Evolutionary conservation across 176 grass and related monocot species (phyloP).

Genomic region (Lolium multiflorum): DNA sequence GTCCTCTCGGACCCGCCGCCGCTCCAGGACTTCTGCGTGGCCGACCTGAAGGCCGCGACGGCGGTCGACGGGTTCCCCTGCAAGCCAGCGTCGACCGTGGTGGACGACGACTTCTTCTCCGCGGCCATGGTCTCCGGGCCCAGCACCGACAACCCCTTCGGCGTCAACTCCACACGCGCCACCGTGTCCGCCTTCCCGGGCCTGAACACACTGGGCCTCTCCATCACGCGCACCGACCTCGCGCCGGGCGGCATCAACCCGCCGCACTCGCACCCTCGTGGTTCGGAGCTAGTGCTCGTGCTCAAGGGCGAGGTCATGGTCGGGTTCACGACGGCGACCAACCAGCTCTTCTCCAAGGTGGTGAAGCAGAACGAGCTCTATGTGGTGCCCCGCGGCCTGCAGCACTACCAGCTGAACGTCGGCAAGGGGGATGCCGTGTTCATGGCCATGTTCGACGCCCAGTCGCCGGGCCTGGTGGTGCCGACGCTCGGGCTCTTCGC

Average conservation of each 20-base stretch:
- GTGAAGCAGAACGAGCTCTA: conserved; percentile 57
- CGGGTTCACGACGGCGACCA: conserved; percentile 49
- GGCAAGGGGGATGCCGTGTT: conserved; percentile 45
- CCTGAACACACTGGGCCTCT: conserved; percentile 71
- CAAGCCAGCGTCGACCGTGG: conserved; percentile 44
- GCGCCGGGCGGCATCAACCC: conserved; percentile 61
- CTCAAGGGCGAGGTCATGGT: conserved; percentile 60
- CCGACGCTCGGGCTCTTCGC: conserved; percentile 61
- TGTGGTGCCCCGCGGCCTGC: conserved; percentile 57
- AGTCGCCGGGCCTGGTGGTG: conserved; percentile 52
- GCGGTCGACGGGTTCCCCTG: conserved; percentile 50
- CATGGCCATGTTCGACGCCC: conserved; percentile 60
- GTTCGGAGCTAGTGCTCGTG: conserved; percentile 67
- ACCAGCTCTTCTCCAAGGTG: conserved; percentile 51
- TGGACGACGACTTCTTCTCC: conserved; percentile 59
- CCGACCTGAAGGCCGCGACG: conserved; percentile 29
- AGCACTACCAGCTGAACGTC: conserved; percentile 71
- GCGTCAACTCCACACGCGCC: conserved; percentile 58
- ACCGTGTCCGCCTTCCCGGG: conserved; percentile 50
- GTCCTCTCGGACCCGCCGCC: conserved; percentile 37
- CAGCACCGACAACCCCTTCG: conserved; percentile 60
- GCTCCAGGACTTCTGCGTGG: conserved; percentile 69
- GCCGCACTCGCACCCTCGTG: conserved; percentile 72
- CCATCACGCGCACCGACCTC: conserved; percentile 65
- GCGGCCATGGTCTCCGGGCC: conserved; percentile 15